Base-by-base conservation (phyloP, 257 asterid genomes). In the Verbascum thapsus region DNA sequence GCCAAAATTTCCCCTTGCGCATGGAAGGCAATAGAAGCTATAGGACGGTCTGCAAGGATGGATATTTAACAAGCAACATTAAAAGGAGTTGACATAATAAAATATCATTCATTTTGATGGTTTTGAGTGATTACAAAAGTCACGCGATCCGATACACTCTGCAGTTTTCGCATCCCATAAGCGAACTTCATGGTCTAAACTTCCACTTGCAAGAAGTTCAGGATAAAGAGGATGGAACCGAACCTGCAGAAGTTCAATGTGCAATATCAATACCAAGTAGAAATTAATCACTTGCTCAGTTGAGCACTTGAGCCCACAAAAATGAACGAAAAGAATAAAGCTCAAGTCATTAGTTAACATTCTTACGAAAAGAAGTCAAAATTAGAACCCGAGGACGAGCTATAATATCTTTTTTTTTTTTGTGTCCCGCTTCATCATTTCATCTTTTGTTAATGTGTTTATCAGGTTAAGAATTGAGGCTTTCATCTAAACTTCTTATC, bases 111-210 rank as follows among this genome's bases (percentile, higher is more conserved):
- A 64, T 59, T 20, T 42, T 39, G 16, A 73, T 68, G 53, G 66
- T 45, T 55, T 59, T 48, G 69, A 55, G 74, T 64, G n/a, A 72
- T 83, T 84, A 92, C 99, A 87, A 63, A 92, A 92, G 75, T 92
- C 97, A 43, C 91, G 92, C 0, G 96, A 85, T 68, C 95, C 95
- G 68, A 91, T 80, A 76, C 96, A 91, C 78, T 89, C 96, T 10
- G 95, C 95, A 23, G 83, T 83, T 65, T 74, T 86, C 58, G 96
- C 86, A 76, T 91, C 87, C 98, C 98, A 91, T 23, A 91, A 66
- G 54, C 95, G 92, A 78, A 91, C 98, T 85, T 91, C 98, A 76
- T 91, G 88, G 76, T 91, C 98, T 76, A 91, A 86, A 73, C 98
- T 91, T 76, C 98, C 98, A 73, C 98, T 91, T 66, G 98, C 98